A percentile compares a stretch with the other conserved stretches of the same genome.
These are phyloP conservation scores for Aspergillus carbonarius DNA, from an alignment of 2,329 filamentous ascomycete species.

Conservation along the genomic window DNA sequence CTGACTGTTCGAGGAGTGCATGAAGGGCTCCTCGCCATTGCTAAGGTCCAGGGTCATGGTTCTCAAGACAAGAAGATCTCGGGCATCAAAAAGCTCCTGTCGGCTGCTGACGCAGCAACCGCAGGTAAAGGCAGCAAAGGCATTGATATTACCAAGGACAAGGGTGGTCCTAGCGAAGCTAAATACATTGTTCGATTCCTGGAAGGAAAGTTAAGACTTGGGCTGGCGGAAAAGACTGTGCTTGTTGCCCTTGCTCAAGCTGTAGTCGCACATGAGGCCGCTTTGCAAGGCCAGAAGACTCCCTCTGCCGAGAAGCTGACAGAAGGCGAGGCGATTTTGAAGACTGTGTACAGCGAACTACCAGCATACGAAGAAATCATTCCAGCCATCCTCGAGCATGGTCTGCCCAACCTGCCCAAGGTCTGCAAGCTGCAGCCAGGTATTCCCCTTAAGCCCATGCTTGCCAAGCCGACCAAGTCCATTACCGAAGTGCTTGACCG, in stretches of 20 bases:
- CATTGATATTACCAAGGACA: conserved; percentile 85
- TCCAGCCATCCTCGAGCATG: conserved; percentile 81
- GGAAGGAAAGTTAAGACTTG: conserved; percentile 89
- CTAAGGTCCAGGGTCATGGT: conserved; percentile 80
- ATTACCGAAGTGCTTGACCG: conserved; percentile 97
- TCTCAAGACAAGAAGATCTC: conserved; percentile 89
- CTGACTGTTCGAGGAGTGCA: conserved; percentile 85
- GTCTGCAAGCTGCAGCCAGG: conserved; percentile 90
- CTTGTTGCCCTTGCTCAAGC: conserved; percentile 88
- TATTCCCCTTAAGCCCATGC: conserved; percentile 95
- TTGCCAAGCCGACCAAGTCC: conserved; percentile 96
- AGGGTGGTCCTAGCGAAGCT: conserved; percentile 89
- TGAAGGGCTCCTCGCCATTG: conserved; percentile 82
- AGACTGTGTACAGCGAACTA: conserved; percentile 89
- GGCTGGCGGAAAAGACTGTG: conserved; percentile 88
- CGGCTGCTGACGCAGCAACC: conserved; percentile 74
- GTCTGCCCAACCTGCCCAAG: conserved; percentile 77
- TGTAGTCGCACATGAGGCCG: conserved; percentile 77
- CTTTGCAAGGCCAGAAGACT: conserved; percentile 63
- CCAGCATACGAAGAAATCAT: conserved; percentile 95
- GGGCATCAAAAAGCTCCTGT: conserved; percentile 93
- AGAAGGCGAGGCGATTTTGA: conserved; percentile 80
- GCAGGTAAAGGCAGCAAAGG: conserved; percentile 64
- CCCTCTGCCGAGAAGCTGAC: conserved; percentile 75
- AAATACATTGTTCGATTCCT: conserved; percentile 92